These are phyloP conservation scores for Priceomyces fermenticarens DNA, from an alignment of 805 yeast species.

Conservation along the genomic window DNA sequence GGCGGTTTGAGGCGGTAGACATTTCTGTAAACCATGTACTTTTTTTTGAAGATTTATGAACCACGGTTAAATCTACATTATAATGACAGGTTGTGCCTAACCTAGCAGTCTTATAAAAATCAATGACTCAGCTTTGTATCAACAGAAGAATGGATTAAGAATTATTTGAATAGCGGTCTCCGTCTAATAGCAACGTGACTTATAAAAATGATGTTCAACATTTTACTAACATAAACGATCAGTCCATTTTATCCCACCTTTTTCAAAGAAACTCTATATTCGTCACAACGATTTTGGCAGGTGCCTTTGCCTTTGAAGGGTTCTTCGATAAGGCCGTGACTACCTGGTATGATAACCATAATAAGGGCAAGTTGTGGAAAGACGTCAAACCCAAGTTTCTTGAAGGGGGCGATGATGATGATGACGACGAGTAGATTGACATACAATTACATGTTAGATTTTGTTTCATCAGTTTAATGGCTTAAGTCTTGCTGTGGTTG, in stretches of 20 bases:
- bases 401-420: slow-evolving; percentile 57
- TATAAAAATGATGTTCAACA: not conserved
- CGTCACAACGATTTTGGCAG: slow-evolving; percentile 78
- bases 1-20: too few species aligned
- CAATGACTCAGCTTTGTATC: too few species aligned
- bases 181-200: too few species aligned
- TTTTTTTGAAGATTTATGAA: too few species aligned
- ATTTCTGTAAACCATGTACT: too few species aligned
- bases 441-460: too few species aligned
- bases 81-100: too few species aligned
- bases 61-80: too few species aligned
- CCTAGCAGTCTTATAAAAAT: too few species aligned
- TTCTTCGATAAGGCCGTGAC: slow-evolving; percentile 67
- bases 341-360: slow-evolving; percentile 70
- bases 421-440: slow-evolving; percentile 46
- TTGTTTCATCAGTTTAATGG: too few species aligned
- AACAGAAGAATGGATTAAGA: not conserved
- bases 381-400: slow-evolving; percentile 63
- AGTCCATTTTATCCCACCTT: slow-evolving; percentile 13
- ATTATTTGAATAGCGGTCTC: not conserved
- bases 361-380: slow-evolving; percentile 83
- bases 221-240: slow-evolving; percentile 9
- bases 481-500: too few species aligned
- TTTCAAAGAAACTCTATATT: slow-evolving; percentile 90
- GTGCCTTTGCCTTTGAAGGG: slow-evolving; percentile 84